Base-by-base conservation (phyloP, 768 basidiomycete species). In the Tremella fuciformis region DNA sequence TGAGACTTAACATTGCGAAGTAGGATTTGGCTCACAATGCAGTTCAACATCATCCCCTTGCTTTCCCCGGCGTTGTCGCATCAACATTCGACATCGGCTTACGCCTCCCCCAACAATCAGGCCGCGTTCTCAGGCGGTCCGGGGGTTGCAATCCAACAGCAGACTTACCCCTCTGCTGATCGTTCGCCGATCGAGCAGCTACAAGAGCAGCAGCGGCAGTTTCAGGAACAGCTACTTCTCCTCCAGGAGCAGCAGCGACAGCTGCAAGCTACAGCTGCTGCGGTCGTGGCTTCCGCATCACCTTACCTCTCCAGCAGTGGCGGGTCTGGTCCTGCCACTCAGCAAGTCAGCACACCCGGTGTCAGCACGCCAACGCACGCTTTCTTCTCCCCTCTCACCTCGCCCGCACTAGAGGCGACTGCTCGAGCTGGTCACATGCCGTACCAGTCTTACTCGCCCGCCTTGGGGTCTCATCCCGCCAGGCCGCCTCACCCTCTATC, bases 361-460 rank as follows among this genome's bases (percentile, higher is more conserved):
- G 42, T 59, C 50, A 68, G 69, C 2, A 71, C 59, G 18, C 64
- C 67, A 0, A 65, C 59, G 40, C 70, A 67, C 13, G 67, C 68
- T 15, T 75, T 71, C 58, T 79, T 80, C 65, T 79, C 79, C 0
- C 78, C 79, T 13, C 62, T 80, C 21, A 78, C 78, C 1, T 78
- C 78, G 2, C 79, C 79, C 1, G 78, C 79, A 2, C 67, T 78
- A 25, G 76, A 75, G 22, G 73, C 75, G 7, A 63, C 60, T 18
- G 38, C 57, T 42, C 21, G 66, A 22, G 6, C 59, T 22, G 44
- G 51, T 29, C 65, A 64, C 1, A 47, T 50, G 19, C 57, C 60
- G 3, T 53, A 57, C 8, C 53, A 58, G 6, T 39, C 61, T 34
- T 59, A 55, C 29, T 64, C 62, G 9, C 60, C 66, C 2, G 59